A percentile compares a stretch with the other conserved stretches of the same genome.
phyloP scores from a whole-genome alignment of 257 asterid species.

The Fraxinus americana region DNA sequence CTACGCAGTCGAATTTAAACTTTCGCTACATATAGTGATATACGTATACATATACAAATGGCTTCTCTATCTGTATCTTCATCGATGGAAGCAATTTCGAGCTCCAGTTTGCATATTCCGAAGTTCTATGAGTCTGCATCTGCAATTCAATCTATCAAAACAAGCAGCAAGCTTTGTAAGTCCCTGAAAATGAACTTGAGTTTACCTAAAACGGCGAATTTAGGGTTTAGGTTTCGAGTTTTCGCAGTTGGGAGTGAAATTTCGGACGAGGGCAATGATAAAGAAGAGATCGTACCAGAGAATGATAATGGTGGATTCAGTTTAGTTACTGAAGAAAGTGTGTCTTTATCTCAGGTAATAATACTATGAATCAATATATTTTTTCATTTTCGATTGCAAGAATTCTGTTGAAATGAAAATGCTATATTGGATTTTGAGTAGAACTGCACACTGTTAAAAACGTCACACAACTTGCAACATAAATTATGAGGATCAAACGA shows the following conservation, averaged over 20 bases:
- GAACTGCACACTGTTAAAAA: no score
- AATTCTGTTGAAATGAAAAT: neutral
- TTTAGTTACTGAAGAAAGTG: constrained; percentile 38
- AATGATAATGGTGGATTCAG: constrained; percentile 39
- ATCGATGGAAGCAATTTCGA: constrained; percentile 61
- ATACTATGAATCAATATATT: neutral
- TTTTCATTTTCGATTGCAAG: neutral
- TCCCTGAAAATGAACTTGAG: constrained; percentile 31
- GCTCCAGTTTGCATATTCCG: constrained; percentile 39
- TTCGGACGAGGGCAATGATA: constrained; percentile 41
- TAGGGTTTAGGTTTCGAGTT: constrained; percentile 40
- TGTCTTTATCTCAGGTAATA: constrained; percentile 47
- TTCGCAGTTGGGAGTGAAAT: constrained; percentile 38
- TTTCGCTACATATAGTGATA: neutral
- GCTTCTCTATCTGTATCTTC: constrained; percentile 36
- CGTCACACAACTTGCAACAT: no score
- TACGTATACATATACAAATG: neutral
- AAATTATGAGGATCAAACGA: no score
- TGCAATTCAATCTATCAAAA: constrained; percentile 23
- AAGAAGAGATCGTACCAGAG: constrained; percentile 28
- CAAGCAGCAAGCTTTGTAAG: constrained; percentile 6
- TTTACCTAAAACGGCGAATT: constrained; percentile 25
- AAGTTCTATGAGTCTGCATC: constrained; percentile 34
- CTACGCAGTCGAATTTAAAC: neutral
- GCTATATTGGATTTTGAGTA: neutral